These are phyloP conservation scores for Solanum hybrid DNA, from an alignment of 305 asterid species.

Conservation along the genomic window DNA sequence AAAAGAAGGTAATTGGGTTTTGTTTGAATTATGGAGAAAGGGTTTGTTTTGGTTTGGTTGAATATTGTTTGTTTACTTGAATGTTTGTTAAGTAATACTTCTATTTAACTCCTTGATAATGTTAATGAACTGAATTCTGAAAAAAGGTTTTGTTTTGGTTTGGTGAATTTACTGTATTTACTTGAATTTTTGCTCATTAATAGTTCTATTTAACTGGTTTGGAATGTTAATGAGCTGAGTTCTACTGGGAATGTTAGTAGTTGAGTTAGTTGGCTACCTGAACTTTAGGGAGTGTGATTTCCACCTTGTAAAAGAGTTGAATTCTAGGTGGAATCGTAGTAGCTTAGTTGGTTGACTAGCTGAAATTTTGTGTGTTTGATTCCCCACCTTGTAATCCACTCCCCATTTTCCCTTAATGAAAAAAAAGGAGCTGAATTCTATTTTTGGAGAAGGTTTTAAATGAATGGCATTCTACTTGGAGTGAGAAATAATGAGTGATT, in stretches of 20 bases:
- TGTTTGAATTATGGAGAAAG: not conserved
- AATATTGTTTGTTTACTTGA: not conserved
- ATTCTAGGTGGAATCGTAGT: not conserved
- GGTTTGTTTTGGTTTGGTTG: not conserved
- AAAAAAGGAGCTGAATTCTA: not conserved
- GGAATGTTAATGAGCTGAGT: not conserved
- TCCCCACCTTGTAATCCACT: not conserved
- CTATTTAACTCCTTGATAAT: not conserved
- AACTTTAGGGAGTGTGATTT: not conserved
- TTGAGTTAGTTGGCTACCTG: not conserved
- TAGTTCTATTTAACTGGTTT: not conserved
- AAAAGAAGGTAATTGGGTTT: constrained; percentile 42
- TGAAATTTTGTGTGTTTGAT: not conserved
- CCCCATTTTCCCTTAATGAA: not conserved
- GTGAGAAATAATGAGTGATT: not conserved
- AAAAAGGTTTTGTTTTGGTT: not conserved
- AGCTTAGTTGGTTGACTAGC: not conserved
- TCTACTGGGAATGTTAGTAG: not conserved
- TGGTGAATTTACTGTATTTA: not conserved
- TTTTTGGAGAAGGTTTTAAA: not conserved
- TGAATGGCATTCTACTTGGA: not conserved
- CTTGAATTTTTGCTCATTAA: not conserved
- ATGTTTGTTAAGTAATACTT: not conserved
- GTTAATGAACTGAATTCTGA: not conserved
- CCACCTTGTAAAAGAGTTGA: not conserved